Evolutionary conservation across 306 rosid species (phyloP), one percentile per base, ranked within the genome.

Genomic region (Medicago ruthenica): DNA sequence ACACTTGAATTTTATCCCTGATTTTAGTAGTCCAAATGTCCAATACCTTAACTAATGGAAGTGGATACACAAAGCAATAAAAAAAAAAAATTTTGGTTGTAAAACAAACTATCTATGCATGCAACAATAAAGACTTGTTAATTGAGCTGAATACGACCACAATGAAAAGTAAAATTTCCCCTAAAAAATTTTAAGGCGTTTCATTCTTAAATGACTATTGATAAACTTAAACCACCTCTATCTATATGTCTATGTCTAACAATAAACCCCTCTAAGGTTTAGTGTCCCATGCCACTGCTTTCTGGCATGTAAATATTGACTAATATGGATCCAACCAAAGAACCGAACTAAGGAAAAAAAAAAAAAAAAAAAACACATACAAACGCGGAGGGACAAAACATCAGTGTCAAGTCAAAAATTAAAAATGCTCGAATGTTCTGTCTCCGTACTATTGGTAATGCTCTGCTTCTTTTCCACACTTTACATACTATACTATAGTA

Each of bases 391-490:
- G 53, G 85, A 85, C 85, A 77, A 79, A 77, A 77, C 70, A 80
- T 81, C 85, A 18, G n/a, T 83, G 83, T 81, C 85, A 55, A 16
- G 50, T 77, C 77, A 79, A 74, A 18, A 57, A 10, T 20, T 1
- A 55, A 48, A 58, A 75, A 54, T 14, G 51, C 73, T 67, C 68
- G 2, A 78, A 73, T 9, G 20, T 47, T 48, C 74, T 76, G 85
- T 86, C 81, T 20, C 42, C 45, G 7, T 48, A 10, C 70, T 20
- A 81, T 77, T 82, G 63, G 86, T 62, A 57, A 24, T 57, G 63
- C 36, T 34, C 7, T 57, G 74, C 87, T 82, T 86, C 87, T 37
- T 58, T 63, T 37, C 58, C 77, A 86, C 71, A 81, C 85, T 62
- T 75, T 63, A 64, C 64, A 60, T 57, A 47, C 24, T n/a, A n/a